These are phyloP conservation scores for Raddia guianensis DNA, from an alignment of 176 grass and related monocot genomes.

Conservation along the genomic window DNA sequence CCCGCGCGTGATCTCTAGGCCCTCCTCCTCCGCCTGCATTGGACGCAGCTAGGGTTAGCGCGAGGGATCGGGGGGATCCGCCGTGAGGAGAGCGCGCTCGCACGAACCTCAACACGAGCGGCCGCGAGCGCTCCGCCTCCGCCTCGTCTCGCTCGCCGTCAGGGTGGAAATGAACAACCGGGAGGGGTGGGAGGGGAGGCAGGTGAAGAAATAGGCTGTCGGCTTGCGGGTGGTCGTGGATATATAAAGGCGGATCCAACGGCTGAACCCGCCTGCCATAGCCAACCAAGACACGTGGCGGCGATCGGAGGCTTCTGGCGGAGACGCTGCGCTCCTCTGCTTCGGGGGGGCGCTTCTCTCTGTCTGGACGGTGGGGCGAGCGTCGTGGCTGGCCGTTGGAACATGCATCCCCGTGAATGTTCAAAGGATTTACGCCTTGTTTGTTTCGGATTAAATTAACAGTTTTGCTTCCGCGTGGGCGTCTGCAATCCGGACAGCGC, in stretches of 20 bases:
- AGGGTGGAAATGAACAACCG: slow-evolving; percentile 32
- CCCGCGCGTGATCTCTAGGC: slow-evolving; percentile 2
- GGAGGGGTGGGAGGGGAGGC: slow-evolving; percentile 43
- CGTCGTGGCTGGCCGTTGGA: slow-evolving; percentile 35
- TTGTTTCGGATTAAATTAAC: too few species aligned
- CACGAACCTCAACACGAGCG: slow-evolving; percentile 39
- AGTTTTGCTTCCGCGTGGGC: too few species aligned
- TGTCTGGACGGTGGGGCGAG: slow-evolving; percentile 27
- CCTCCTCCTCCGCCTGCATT: slow-evolving; percentile 38
- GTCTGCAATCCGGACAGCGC: too few species aligned
- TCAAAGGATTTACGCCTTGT: too few species aligned
- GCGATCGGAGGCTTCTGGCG: slow-evolving; percentile 6
- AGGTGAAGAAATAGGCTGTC: slow-evolving; percentile 29
- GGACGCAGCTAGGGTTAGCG: slow-evolving; percentile 19
- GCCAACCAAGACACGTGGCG: not conserved
- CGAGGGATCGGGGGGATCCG: not conserved
- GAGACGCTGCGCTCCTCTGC: not conserved
- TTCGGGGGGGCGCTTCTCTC: not conserved
- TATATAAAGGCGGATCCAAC: slow-evolving; percentile 49
- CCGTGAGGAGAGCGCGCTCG: not conserved
- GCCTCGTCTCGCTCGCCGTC: slow-evolving; percentile 34
- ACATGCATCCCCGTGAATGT: too few species aligned
- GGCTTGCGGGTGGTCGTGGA: slow-evolving; percentile 23
- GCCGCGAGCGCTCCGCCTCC: slow-evolving; percentile 34
- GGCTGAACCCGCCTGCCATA: not conserved